Base-by-base conservation (phyloP, 306 rosid genomes). In the Acacia acuminata region DNA sequence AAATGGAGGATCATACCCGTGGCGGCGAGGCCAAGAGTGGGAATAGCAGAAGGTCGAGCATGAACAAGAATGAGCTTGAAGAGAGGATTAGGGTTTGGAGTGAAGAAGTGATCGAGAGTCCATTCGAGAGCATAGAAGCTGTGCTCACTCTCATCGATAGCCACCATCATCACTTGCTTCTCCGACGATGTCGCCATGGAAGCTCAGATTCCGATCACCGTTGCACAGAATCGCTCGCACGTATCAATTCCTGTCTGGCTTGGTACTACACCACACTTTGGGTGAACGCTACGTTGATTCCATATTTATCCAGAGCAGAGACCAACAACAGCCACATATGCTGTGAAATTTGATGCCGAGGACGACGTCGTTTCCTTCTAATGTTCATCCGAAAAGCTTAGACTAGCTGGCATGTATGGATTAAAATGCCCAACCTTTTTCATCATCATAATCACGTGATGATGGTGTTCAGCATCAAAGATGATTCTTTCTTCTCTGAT, bases 1-100 rank as follows among this genome's bases (percentile, higher is more conserved):
- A 34, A 20, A 13, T 38, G 40, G 40, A 38, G 40, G 51, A n/a
- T 19, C 9, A 15, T 76, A 91, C 98, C 93, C 22, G 92, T 91
- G 14, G 93, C 98, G 53, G 89, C 90, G 63, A 91, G 76, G 22
- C 94, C 88, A 47, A 94, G 83, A 16, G 81, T 77, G 30, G 94
- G 55, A 64, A 72, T 53, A 25, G 94, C 82, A 50, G 81, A 3
- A 75, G 93, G 91, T 71, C 82, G 90, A 67, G 94, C 87, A 67
- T 94, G 91, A 74, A 93, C 74, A 53, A 93, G 76, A 82, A 91
- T 70, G 24, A 94, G 91, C 76, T 87, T 61, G 5, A 61, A 61
- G 17, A 61, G 36, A 61, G 67, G 67, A 61, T 12, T 61, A 11
- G 67, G 67, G 4, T 1, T 0, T 0, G 67, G 67, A 34, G 8